phyloP scores from a whole-genome alignment of 129 eudicot species.

The Tanacetum coccineum region DNA sequence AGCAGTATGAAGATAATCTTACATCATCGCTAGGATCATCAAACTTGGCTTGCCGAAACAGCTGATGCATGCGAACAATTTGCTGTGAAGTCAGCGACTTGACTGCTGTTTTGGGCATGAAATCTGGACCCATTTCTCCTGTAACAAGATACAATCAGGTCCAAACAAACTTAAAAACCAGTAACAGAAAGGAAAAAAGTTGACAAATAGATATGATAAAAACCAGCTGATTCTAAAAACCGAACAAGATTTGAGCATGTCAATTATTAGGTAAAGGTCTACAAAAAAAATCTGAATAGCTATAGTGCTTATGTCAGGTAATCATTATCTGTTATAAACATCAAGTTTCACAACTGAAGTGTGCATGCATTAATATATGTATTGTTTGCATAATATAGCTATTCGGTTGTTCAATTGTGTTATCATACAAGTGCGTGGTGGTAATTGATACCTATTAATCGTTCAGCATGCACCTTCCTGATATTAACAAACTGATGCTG shows the following conservation, averaged over 20 bases:
- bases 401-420: constrained; percentile 12
- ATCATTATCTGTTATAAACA: no score
- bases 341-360: no score
- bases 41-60: constrained; percentile 99
- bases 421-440: background rate
- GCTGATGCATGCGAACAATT: constrained; percentile 97
- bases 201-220: no score
- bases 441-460: constrained; percentile 68
- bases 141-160: constrained; percentile 26
- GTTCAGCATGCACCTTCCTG: constrained; percentile 85
- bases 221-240: no score
- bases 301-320: no score
- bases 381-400: background rate
- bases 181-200: background rate
- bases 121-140: constrained; percentile 99
- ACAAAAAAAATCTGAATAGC: no score
- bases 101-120: constrained; percentile 71
- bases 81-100: constrained; percentile 91
- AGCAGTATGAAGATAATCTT: constrained; percentile 29
- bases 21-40: constrained; percentile 99
- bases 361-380: no score
- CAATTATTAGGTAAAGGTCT: no score
- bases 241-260: no score
- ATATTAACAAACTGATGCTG: constrained; percentile 97
- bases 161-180: background rate